These are phyloP conservation scores for Protea cynaroides DNA, from an alignment of 164 flowering plant genomes.

Conservation along the genomic window DNA sequence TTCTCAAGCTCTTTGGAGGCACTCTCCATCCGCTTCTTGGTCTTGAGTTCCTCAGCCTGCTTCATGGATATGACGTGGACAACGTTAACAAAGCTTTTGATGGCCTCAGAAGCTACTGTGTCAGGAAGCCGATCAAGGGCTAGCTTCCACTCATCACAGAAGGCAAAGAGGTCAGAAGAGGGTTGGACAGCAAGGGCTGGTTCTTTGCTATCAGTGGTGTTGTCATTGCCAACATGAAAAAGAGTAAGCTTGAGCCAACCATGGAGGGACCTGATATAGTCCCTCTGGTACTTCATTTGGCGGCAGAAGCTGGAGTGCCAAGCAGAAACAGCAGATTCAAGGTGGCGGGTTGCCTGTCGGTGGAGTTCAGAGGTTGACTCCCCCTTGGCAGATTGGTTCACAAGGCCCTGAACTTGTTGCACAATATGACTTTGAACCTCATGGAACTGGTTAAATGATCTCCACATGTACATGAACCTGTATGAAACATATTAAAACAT, in stretches of 20 bases:
- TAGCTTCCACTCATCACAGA: slow-evolving; percentile 92
- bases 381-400: slow-evolving; percentile 48
- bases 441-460: slow-evolving; percentile 81
- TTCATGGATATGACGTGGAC: slow-evolving; percentile 65
- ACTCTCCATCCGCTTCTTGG: slow-evolving; percentile 66
- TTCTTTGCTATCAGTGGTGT: slow-evolving; percentile 20
- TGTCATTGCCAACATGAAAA: slow-evolving; percentile 40
- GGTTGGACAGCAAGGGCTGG: slow-evolving; percentile 22
- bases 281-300: slow-evolving; percentile 68
- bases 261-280: slow-evolving; percentile 70
- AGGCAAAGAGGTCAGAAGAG: slow-evolving; percentile 30
- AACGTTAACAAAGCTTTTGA: slow-evolving; percentile 84
- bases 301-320: slow-evolving; percentile 95
- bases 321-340: slow-evolving; percentile 79
- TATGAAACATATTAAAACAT: slow-evolving; percentile 7
- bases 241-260: slow-evolving; percentile 84
- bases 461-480: slow-evolving; percentile 98
- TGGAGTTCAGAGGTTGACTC: slow-evolving; percentile 87
- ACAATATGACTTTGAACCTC: slow-evolving; percentile 78
- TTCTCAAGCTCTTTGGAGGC: slow-evolving; percentile 83
- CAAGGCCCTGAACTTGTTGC: slow-evolving; percentile 91
- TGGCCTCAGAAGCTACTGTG: slow-evolving; percentile 91
- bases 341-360: slow-evolving; percentile 83
- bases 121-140: slow-evolving; percentile 88
- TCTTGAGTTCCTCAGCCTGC: slow-evolving; percentile 78